Base-by-base conservation (phyloP, 2,329 filamentous ascomycete species). In the Fusarium pseudoanthophilum region DNA sequence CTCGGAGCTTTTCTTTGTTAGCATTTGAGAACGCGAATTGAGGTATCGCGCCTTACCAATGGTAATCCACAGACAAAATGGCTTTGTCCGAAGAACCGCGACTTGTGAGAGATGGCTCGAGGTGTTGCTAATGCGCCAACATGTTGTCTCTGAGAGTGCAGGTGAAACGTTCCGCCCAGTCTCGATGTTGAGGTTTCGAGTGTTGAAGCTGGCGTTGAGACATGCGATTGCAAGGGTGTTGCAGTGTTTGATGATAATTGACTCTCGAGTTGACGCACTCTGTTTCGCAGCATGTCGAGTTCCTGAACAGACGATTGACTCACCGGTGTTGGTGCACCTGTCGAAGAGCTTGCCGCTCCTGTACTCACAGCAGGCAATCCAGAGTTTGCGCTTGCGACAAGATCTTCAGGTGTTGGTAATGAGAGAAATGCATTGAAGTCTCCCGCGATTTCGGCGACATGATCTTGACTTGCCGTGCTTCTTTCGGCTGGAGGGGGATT, bases 61-160 rank as follows among this genome's bases (percentile, higher is more conserved):
- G 81, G 73, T 16, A 87, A 77, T 4, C 82, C 82, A 66, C 86
- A 88, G n/a, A 89, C 83, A 85, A 87, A 90, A 73, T 90, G 87
- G 36, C 87, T 89, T 74, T 85, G 85, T 2, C 89, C 89, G 73
- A 90, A 88, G 2, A 90, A 76, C 0, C 88, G 83, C 0, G 85
- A 86, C 74, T 91, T 91, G 69, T 89, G 87, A 26, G 84, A 82
- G 14, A 88, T 79, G n/a, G 83, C 83, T 13, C 84, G 84, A 4
- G 79, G 80, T 1, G 85, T 81, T 0, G 76, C 74, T 6, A 80
- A 76, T 0, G 72, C 49, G 30, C 81, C 80, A 7, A 78, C 74
- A 2, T 78, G 53, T 9, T 77, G 75, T 30, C 73, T 79, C 34
- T 87, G 83, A 57, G 52, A 51, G 20, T 78, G 78, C 84, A 82